Conservation (phyloP, 371 early-diverging fungal genomes). For the Mucor irregularis region DNA sequence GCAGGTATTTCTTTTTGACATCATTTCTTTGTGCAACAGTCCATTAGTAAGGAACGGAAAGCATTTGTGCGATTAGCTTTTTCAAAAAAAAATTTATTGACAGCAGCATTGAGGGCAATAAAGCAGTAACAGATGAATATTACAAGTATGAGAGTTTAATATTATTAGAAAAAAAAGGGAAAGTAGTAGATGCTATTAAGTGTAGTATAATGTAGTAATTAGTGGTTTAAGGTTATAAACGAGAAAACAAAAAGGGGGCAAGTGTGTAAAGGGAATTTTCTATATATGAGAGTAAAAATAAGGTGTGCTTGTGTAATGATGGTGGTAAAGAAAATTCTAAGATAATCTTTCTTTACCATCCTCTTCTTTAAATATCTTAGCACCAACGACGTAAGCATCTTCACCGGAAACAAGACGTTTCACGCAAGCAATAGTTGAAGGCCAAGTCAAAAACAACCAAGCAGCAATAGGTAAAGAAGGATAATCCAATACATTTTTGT, state of each 20-base stretch:
- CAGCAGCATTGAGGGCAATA: too few relatives aligned
- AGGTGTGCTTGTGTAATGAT: too few relatives aligned
- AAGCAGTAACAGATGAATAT: too few relatives aligned
- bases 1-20: too few relatives aligned
- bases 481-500: constrained; percentile 51
- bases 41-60: too few relatives aligned
- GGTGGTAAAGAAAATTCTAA: too few relatives aligned
- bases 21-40: too few relatives aligned
- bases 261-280: not conserved
- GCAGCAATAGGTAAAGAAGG: constrained; percentile 52
- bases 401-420: constrained; percentile 46
- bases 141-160: too few relatives aligned
- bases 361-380: constrained; percentile 44
- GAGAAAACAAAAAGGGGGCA: not conserved
- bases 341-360: constrained; percentile 4
- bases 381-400: constrained; percentile 52
- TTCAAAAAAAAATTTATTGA: too few relatives aligned
- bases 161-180: not conserved
- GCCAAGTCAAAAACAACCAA: constrained; percentile 57
- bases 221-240: not conserved
- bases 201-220: not conserved
- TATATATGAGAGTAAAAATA: too few relatives aligned
- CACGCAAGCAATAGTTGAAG: constrained; percentile 54
- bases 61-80: too few relatives aligned
- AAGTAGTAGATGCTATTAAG: not conserved